Conservation (phyloP, 2,329 filamentous ascomycete genomes). For the Epichloe scottii region DNA sequence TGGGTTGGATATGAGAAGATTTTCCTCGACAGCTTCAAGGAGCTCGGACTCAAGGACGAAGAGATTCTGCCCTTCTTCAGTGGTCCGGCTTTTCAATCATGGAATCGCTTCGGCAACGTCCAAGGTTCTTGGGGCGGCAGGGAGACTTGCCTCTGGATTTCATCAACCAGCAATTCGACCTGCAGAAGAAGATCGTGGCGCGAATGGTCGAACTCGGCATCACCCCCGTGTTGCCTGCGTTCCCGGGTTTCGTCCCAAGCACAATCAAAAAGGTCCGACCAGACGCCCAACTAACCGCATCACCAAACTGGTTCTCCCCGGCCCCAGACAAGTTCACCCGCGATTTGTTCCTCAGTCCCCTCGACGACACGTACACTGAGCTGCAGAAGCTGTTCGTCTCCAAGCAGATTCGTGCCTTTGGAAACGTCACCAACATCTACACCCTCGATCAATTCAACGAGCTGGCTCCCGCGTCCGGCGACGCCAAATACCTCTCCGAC, state of each 20-base stretch:
- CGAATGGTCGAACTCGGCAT: slow-evolving; percentile 41
- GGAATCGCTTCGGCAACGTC: slow-evolving; percentile 43
- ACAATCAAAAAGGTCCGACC: slow-evolving; percentile 28
- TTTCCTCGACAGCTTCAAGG: slow-evolving; percentile 32
- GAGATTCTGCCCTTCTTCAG: slow-evolving; percentile 35
- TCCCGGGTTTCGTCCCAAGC: slow-evolving; percentile 36
- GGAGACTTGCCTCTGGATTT: slow-evolving; percentile 27
- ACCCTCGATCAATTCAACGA: slow-evolving; percentile 43
- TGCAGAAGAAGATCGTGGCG: slow-evolving; percentile 34
- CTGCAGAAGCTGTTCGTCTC: slow-evolving; percentile 32
- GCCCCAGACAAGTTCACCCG: slow-evolving; percentile 26
- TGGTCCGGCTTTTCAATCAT: slow-evolving; percentile 38
- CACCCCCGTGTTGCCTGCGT: slow-evolving; percentile 37
- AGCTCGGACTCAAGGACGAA: slow-evolving; percentile 28
- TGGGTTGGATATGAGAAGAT: slow-evolving; percentile 41
- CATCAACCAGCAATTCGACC: slow-evolving; percentile 33
- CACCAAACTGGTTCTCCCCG: slow-evolving; percentile 25
- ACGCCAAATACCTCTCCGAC: slow-evolving; percentile 25
- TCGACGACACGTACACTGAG: slow-evolving; percentile 28
- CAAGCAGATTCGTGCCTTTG: slow-evolving; percentile 33
- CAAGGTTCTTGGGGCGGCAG: slow-evolving; percentile 34
- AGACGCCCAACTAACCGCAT: slow-evolving; percentile 29
- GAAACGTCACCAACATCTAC: slow-evolving; percentile 35
- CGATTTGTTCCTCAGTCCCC: slow-evolving; percentile 34
- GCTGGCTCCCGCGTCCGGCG: slow-evolving; percentile 33